These are phyloP conservation scores for Fusarium domesticum DNA, from an alignment of 2,329 filamentous ascomycete genomes.

Conservation along the genomic window DNA sequence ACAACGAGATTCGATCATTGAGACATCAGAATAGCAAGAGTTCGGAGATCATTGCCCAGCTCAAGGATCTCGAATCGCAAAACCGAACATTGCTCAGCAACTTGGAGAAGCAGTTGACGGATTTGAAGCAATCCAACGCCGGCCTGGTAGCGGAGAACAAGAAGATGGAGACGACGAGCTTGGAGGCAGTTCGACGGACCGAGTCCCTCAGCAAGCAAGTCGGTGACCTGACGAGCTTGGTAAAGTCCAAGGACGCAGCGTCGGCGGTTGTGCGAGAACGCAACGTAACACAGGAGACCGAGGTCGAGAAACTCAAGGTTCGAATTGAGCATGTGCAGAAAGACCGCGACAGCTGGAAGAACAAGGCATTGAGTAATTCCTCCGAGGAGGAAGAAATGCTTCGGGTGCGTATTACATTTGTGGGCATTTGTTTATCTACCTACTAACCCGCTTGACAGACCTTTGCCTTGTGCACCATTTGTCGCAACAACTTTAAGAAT, in stretches of 20 bases:
- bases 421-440: background rate
- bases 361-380: slow-evolving; percentile 75
- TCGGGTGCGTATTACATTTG: slow-evolving; percentile 59
- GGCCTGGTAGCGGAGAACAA: slow-evolving; percentile 69
- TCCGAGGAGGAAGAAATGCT: slow-evolving; percentile 82
- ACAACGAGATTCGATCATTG: slow-evolving; percentile 74
- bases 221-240: slow-evolving; percentile 67
- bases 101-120: slow-evolving; percentile 85
- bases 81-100: slow-evolving; percentile 74
- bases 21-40: slow-evolving; percentile 84
- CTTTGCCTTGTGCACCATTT: slow-evolving; percentile 75
- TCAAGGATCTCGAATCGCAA: slow-evolving; percentile 85
- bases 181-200: slow-evolving; percentile 65
- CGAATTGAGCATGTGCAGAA: slow-evolving; percentile 76
- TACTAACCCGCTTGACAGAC: slow-evolving; percentile 32
- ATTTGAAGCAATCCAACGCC: slow-evolving; percentile 76
- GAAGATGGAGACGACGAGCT: slow-evolving; percentile 67
- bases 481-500: slow-evolving; percentile 90
- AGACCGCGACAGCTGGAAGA: slow-evolving; percentile 81
- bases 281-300: slow-evolving; percentile 63
- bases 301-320: slow-evolving; percentile 76
- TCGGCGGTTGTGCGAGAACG: slow-evolving; percentile 52
- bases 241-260: slow-evolving; percentile 71
- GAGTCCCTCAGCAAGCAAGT: slow-evolving; percentile 76
- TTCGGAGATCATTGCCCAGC: slow-evolving; percentile 85